Percentiles rank a stretch among this genome's conserved stretches.
Evolutionary conservation across 2,329 filamentous ascomycete genomes (phyloP).

Genomic region (Metarhizium guizhouense): DNA sequence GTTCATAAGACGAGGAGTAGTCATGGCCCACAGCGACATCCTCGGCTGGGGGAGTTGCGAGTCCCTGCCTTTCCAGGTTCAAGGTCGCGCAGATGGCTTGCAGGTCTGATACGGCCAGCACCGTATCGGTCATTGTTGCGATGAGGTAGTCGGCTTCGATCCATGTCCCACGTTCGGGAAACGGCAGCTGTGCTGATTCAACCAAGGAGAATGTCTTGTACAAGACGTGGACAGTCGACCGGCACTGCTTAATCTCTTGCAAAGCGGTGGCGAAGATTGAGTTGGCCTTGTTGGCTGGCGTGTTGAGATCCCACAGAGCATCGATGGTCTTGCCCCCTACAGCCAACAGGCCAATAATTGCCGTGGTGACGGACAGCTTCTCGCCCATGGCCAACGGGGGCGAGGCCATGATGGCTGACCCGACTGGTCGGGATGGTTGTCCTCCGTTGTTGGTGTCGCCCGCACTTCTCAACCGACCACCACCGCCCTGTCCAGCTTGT

Average conservation of each 20-base stretch:
- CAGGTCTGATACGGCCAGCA: slow-evolving; percentile 25
- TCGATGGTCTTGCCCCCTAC: slow-evolving; percentile 25
- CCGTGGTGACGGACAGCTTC: slow-evolving; percentile 24
- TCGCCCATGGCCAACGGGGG: slow-evolving; percentile 10
- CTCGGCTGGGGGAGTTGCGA: slow-evolving; percentile 5
- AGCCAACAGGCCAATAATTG: slow-evolving; percentile 27
- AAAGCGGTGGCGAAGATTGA: slow-evolving; percentile 20
- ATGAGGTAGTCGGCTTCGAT: slow-evolving; percentile 25
- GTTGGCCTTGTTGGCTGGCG: slow-evolving; percentile 16
- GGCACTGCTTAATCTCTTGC: slow-evolving; percentile 27
- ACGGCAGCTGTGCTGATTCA: slow-evolving; percentile 23
- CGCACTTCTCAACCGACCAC: not conserved
- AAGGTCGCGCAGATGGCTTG: slow-evolving; percentile 18
- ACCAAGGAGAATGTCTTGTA: slow-evolving; percentile 25
- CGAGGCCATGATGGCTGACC: slow-evolving; percentile 1
- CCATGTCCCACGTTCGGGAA: slow-evolving; percentile 26
- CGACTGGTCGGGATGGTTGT: not conserved
- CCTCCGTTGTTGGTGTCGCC: not conserved
- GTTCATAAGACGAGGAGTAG: slow-evolving; percentile 11
- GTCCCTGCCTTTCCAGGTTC: slow-evolving; percentile 1
- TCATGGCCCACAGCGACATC: not conserved
- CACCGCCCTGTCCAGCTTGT: not conserved
- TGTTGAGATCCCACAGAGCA: slow-evolving; percentile 24
- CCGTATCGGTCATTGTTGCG: slow-evolving; percentile 25
- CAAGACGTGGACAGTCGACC: slow-evolving; percentile 27